Evolutionary conservation across 2,329 filamentous ascomycete genomes (phyloP).

Genomic region (Arthrobotrys sphaeroides): DNA sequence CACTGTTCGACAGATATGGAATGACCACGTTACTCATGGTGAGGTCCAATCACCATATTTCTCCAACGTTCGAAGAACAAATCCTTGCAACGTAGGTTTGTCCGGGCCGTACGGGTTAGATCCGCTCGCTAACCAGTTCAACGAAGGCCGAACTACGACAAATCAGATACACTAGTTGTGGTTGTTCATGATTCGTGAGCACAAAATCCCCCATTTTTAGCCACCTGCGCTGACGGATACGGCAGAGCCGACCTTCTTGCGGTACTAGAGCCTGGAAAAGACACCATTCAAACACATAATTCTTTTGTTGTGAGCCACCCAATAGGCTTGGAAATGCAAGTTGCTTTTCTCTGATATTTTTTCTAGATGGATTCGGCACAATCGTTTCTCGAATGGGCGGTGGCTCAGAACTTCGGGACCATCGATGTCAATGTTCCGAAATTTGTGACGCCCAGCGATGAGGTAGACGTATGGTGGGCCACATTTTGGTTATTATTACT

Average conservation of each 20-base stretch:
- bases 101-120: neutral
- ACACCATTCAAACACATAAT: conserved; percentile 81
- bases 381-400: conserved; percentile 85
- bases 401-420: conserved; percentile 78
- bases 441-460: conserved; percentile 68
- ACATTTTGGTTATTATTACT: conserved; percentile 55
- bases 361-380: conserved; percentile 80
- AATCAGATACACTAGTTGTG: conserved; percentile 75
- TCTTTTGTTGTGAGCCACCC: conserved; percentile 78
- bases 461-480: conserved; percentile 68
- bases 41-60: conserved; percentile 69
- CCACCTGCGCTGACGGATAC: neutral
- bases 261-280: conserved; percentile 65
- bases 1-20: conserved; percentile 74
- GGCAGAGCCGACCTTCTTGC: conserved; percentile 37
- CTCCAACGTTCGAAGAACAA: conserved; percentile 83
- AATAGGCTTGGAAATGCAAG: too few relatives aligned
- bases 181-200: conserved; percentile 90
- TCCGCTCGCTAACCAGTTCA: neutral
- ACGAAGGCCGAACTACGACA: conserved; percentile 70
- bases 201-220: neutral
- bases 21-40: conserved; percentile 86
- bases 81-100: conserved; percentile 75
- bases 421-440: conserved; percentile 92
- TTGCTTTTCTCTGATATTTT: conserved; percentile 20